Conservation (phyloP, 306 rosid genomes). For the Cicer bijugum region DNA sequence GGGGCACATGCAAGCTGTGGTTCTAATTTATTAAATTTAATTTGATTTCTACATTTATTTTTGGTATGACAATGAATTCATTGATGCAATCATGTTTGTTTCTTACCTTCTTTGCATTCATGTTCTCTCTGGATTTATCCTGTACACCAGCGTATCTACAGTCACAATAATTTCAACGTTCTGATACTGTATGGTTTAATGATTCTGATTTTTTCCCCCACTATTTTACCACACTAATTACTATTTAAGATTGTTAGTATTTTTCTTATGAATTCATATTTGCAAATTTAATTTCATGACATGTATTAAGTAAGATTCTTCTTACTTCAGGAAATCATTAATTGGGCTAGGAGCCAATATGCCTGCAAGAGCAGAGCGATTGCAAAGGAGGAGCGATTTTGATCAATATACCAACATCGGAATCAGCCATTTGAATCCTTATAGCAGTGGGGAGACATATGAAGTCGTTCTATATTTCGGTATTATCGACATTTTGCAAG, state of each 20-base stretch:
- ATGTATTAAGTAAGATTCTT: conserved; percentile 18
- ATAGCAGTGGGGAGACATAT: conserved; percentile 73
- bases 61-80: conserved; percentile 44
- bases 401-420: conserved; percentile 83
- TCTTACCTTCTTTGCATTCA: conserved; percentile 24
- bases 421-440: conserved; percentile 79
- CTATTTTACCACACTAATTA: conserved; percentile 26
- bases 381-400: conserved; percentile 84
- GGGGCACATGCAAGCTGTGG: conserved; percentile 56
- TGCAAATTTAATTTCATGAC: conserved; percentile 26
- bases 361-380: conserved; percentile 96
- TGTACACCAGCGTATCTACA: not conserved
- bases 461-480: conserved; percentile 92
- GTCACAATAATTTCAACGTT: conserved; percentile 20
- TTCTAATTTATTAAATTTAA: conserved; percentile 39
- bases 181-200: conserved; percentile 10
- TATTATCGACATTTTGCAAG: conserved; percentile 94
- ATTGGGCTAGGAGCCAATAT: conserved; percentile 95
- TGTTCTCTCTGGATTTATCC: conserved; percentile 28
- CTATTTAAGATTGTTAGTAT: conserved; percentile 9
- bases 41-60: conserved; percentile 19
- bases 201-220: not conserved
- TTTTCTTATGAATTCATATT: conserved; percentile 13
- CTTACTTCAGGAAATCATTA: conserved; percentile 77
- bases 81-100: conserved; percentile 28